Conservation (phyloP, 1,284 basidiomycete species). For the Ustanciosporium gigantosporum region DNA sequence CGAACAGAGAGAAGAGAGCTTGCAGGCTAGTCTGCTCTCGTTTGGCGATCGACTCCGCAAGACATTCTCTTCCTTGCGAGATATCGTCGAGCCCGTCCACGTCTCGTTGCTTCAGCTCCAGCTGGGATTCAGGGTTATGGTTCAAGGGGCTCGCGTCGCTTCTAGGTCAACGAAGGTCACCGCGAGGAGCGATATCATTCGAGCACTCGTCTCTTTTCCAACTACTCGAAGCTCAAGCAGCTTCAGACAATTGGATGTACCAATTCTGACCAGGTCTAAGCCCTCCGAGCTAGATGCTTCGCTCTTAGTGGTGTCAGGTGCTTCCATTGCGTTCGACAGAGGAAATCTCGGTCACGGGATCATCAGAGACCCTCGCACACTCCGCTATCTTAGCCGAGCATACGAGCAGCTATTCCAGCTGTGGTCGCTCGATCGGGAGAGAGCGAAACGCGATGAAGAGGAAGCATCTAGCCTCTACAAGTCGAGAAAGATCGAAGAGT, state of each 20-base stretch:
- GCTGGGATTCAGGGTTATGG: conserved; percentile 73
- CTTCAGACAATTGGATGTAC: conserved; percentile 41
- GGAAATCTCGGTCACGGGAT: conserved; percentile 11
- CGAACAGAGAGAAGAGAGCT: conserved; percentile 48
- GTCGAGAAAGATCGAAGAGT: conserved; percentile 68
- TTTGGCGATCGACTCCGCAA: conserved; percentile 64
- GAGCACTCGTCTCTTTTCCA: conserved; percentile 53
- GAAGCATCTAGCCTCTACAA: conserved; percentile 80
- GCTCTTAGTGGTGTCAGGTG: conserved; percentile 24
- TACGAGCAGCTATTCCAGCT: conserved; percentile 78
- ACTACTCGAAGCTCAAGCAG: conserved; percentile 37
- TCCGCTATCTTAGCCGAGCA: conserved; percentile 31
- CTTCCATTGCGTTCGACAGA: conserved; percentile 25
- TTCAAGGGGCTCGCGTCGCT: conserved; percentile 42
- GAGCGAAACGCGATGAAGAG: conserved; percentile 70
- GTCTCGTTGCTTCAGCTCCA: conserved; percentile 71
- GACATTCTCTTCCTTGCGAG: conserved; percentile 66
- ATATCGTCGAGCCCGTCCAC: conserved; percentile 73
- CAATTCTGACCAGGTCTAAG: conserved; percentile 40
- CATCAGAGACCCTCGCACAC: conserved; percentile 11
- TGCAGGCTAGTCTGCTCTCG: conserved; percentile 61
- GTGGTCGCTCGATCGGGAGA: conserved; percentile 80
- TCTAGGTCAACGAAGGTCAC: conserved; percentile 13
- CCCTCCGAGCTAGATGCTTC: conserved; percentile 46
- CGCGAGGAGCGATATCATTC: conserved; percentile 37